Evolutionary conservation across 768 basidiomycete genomes (phyloP).

Genomic region (Lentinula aciculospora): DNA sequence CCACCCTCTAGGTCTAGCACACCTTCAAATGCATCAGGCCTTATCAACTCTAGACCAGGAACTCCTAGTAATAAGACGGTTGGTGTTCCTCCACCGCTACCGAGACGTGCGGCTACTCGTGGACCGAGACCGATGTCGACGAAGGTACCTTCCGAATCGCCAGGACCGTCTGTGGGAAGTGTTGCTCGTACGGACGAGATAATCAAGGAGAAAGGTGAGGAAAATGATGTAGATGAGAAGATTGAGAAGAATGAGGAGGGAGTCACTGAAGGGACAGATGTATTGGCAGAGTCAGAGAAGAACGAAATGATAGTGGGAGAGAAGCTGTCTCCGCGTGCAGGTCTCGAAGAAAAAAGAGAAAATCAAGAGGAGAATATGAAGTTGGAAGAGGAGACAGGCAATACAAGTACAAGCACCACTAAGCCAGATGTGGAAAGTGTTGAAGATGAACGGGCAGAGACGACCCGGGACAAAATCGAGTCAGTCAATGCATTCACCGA

Average conservation of each 20-base stretch:
- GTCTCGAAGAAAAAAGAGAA: neutral
- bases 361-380: neutral
- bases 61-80: slow-evolving; percentile 16
- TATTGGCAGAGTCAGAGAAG: too few relatives aligned
- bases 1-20: neutral
- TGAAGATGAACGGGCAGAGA: neutral
- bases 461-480: neutral
- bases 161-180: neutral
- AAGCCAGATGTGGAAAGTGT: neutral
- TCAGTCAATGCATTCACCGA: neutral
- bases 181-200: neutral
- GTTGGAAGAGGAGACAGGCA: neutral
- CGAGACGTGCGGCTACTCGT: slow-evolving; percentile 59
- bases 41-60: too few relatives aligned
- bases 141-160: neutral
- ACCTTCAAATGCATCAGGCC: too few relatives aligned
- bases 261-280: neutral
- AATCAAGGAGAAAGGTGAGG: slow-evolving; percentile 7
- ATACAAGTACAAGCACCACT: neutral
- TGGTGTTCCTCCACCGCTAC: slow-evolving; percentile 50
- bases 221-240: neutral
- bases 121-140: slow-evolving; percentile 23
- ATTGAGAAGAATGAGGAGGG: slow-evolving; percentile 6
- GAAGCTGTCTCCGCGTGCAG: neutral
- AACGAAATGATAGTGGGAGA: too few relatives aligned